Evolutionary conservation across 202 grass and related monocot species (phyloP).

Genomic region (Musa balbisiana): DNA sequence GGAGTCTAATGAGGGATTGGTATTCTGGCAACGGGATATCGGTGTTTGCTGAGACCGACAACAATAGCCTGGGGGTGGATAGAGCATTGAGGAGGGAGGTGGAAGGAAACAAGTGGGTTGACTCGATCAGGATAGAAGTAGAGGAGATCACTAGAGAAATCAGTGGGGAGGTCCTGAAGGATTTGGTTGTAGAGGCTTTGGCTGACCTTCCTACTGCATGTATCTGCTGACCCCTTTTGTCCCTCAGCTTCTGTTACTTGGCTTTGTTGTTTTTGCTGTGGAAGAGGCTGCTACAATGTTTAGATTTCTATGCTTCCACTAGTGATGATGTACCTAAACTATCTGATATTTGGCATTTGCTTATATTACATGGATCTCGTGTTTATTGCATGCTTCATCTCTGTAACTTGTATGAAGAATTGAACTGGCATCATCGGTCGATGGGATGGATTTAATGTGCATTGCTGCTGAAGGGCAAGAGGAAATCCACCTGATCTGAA

Average conservation of each 20-base stretch:
- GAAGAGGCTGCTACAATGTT: background rate
- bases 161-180: slow-evolving; percentile 48
- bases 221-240: background rate
- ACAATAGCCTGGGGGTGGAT: slow-evolving; percentile 47
- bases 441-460: background rate
- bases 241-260: background rate
- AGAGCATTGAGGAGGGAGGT: slow-evolving; percentile 56
- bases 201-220: slow-evolving; percentile 13
- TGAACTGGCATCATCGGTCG: too few species aligned
- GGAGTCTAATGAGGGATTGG: slow-evolving; percentile 68
- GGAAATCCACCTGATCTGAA: background rate
- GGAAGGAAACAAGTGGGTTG: slow-evolving; percentile 15
- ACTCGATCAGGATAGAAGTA: slow-evolving; percentile 33
- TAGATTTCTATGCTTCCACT: background rate
- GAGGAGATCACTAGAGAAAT: slow-evolving; percentile 44
- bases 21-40: slow-evolving; percentile 42
- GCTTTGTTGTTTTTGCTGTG: background rate
- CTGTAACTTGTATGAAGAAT: too few species aligned
- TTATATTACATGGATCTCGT: background rate
- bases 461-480: background rate
- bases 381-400: background rate
- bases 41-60: slow-evolving; percentile 28
- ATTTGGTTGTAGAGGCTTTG: slow-evolving; percentile 49
- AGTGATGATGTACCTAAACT: background rate
- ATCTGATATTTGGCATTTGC: background rate